Percentiles rank a stretch among this genome's conserved stretches.
phyloP scores from a whole-genome alignment of 1,284 basidiomycete genomes.

The Cutaneotrichosporon spelunceum region DNA sequence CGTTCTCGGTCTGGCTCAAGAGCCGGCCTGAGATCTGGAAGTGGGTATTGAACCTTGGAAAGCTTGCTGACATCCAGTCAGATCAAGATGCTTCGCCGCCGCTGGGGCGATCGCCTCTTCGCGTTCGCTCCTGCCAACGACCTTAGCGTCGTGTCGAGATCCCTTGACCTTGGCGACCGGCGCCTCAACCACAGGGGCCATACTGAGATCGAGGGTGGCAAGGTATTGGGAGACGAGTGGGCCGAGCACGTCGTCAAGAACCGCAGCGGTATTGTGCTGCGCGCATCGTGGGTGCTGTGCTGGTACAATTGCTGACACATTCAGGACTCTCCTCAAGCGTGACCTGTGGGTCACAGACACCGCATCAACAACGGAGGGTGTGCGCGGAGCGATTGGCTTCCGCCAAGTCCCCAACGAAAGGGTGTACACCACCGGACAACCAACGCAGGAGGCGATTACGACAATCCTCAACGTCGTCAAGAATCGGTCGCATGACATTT shows the following conservation, averaged over 20 bases:
- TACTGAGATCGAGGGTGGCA: slow-evolving; percentile 69
- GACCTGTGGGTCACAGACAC: slow-evolving; percentile 83
- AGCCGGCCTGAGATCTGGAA: slow-evolving; percentile 91
- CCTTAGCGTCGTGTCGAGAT: slow-evolving; percentile 57
- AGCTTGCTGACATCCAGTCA: slow-evolving; percentile 61
- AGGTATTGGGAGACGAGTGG: slow-evolving; percentile 88
- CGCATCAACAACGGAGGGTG: slow-evolving; percentile 59
- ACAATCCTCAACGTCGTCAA: slow-evolving; percentile 73
- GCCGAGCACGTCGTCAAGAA: slow-evolving; percentile 90
- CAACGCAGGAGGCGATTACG: slow-evolving; percentile 83
- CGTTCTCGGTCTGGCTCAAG: slow-evolving; percentile 83
- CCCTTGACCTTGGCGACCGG: slow-evolving; percentile 37
- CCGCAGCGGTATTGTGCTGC: slow-evolving; percentile 86
- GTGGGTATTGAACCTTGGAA: too few species aligned
- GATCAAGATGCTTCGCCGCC: slow-evolving; percentile 74
- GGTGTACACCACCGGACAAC: slow-evolving; percentile 84
- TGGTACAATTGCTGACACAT: slow-evolving; percentile 1
- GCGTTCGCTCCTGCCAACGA: slow-evolving; percentile 87
- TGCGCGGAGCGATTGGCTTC: slow-evolving; percentile 94
- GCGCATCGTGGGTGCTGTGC: slow-evolving; percentile 64
- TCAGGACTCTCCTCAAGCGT: slow-evolving; percentile 59
- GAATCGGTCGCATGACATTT: slow-evolving; percentile 60
- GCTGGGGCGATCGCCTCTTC: slow-evolving; percentile 71
- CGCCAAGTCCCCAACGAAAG: slow-evolving; percentile 77
- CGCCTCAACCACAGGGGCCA: slow-evolving; percentile 16